Conservation (phyloP, 768 basidiomycete species). For the Macrolepiota fuliginosa region DNA sequence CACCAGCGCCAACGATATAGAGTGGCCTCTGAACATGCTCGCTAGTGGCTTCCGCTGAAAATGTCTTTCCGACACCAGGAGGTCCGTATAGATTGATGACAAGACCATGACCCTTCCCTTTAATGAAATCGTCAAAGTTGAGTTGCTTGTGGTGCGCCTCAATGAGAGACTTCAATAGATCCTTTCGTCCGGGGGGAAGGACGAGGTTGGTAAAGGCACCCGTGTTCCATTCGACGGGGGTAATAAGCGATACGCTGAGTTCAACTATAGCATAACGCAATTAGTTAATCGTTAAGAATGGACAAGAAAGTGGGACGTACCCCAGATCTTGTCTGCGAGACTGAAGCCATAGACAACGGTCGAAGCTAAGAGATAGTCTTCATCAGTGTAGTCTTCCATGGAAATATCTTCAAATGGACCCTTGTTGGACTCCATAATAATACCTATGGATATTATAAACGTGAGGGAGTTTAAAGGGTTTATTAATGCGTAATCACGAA, state of each 20-base stretch:
- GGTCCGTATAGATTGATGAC: conserved; percentile 58
- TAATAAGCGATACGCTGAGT: conserved; percentile 54
- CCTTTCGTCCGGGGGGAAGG: conserved; percentile 50
- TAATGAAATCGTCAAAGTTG: conserved; percentile 60
- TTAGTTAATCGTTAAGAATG: no score
- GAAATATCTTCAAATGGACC: conserved; percentile 21
- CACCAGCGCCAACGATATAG: conserved; percentile 54
- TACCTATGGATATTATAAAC: not conserved
- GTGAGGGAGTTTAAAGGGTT: no score
- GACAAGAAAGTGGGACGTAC: no score
- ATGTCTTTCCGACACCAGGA: conserved; percentile 61
- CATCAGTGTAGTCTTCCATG: conserved; percentile 42
- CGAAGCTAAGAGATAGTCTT: conserved; percentile 53
- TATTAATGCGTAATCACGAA: no score
- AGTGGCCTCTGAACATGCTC: conserved; percentile 52
- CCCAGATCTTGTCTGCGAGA: conserved; percentile 55
- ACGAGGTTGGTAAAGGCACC: conserved; percentile 59
- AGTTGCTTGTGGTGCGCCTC: conserved; percentile 53
- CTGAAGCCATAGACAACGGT: conserved; percentile 64
- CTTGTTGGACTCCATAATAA: conserved; percentile 15
- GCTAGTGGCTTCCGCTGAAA: conserved; percentile 58
- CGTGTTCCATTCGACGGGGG: conserved; percentile 52
- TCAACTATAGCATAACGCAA: conserved; percentile 54
- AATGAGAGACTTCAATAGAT: conserved; percentile 53
- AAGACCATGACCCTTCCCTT: conserved; percentile 61